These are phyloP conservation scores for Cicer pinnatifidum DNA, from an alignment of 306 rosid species.

Conservation along the genomic window DNA sequence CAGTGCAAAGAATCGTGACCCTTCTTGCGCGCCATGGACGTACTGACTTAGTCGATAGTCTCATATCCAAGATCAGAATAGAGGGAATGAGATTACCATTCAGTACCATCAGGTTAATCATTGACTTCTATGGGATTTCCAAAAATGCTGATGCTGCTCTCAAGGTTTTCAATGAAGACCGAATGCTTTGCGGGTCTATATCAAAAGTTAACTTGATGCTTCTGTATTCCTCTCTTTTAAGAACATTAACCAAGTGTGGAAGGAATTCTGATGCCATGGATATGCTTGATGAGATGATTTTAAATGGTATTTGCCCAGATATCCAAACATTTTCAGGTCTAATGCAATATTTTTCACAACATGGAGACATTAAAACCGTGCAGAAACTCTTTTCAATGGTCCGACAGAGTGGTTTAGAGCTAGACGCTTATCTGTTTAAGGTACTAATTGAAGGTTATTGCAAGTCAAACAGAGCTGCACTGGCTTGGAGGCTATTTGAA, in stretches of 20 bases:
- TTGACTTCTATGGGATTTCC: constrained; percentile 78
- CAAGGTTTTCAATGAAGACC: constrained; percentile 65
- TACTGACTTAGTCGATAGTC: constrained; percentile 66
- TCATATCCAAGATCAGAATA: constrained; percentile 62
- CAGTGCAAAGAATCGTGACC: constrained; percentile 74
- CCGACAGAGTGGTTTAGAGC: constrained; percentile 70
- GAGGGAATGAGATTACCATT: constrained; percentile 80
- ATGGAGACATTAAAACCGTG: constrained; percentile 70
- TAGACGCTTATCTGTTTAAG: constrained; percentile 70
- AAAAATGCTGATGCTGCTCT: constrained; percentile 82
- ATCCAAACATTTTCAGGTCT: constrained; percentile 77
- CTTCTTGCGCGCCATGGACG: constrained; percentile 70
- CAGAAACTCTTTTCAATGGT: constrained; percentile 73
- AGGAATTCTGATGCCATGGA: constrained; percentile 63
- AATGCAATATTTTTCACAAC: constrained; percentile 66
- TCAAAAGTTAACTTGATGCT: constrained; percentile 68
- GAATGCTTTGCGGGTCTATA: constrained; percentile 64
- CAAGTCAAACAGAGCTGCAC: constrained; percentile 69
- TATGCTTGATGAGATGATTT: constrained; percentile 78
- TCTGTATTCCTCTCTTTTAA: constrained; percentile 72
- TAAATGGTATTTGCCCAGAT: constrained; percentile 68
- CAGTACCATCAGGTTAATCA: constrained; percentile 69
- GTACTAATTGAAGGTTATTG: constrained; percentile 82
- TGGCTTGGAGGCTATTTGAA: constrained; percentile 76
- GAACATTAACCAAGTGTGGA: constrained; percentile 74